phyloP scores from a whole-genome alignment of 2,329 filamentous ascomycete species.

The Penicillium polonicum region DNA sequence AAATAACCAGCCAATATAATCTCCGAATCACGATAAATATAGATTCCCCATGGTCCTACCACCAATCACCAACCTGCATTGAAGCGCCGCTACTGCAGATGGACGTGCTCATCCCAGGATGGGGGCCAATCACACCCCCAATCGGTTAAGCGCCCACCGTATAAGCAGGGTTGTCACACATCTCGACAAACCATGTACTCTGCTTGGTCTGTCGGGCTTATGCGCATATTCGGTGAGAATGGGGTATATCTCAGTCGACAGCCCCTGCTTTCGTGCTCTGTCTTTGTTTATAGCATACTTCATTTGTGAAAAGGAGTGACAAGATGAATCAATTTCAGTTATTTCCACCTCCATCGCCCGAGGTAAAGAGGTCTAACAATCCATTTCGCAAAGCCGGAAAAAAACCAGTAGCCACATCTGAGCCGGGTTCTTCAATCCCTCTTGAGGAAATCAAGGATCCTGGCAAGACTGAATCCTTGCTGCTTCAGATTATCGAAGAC shows the following conservation, averaged over 20 bases:
- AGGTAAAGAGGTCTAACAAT: conserved; percentile 32
- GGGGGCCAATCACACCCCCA: conserved; percentile 23
- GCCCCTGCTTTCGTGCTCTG: conserved; percentile 17
- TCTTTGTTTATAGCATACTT: conserved; percentile 6
- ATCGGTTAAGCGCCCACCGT: conserved; percentile 32
- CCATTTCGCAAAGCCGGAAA: conserved; percentile 34
- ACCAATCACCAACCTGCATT: conserved; percentile 16
- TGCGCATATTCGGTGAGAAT: conserved; percentile 5
- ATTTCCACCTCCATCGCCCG: conserved; percentile 39
- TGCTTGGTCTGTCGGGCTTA: conserved; percentile 1
- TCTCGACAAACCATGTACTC: conserved; percentile 3
- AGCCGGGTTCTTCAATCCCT: conserved; percentile 28
- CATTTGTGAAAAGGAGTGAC: neutral
- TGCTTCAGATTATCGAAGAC: conserved; percentile 41
- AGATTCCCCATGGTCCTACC: neutral
- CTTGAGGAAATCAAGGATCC: conserved; percentile 31
- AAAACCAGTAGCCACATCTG: conserved; percentile 23
- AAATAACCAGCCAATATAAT: conserved; percentile 4
- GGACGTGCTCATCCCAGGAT: conserved; percentile 16
- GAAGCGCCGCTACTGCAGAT: conserved; percentile 25
- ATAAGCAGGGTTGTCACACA: conserved; percentile 26
- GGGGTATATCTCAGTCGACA: conserved; percentile 25
- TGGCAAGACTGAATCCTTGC: conserved; percentile 36
- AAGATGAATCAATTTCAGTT: conserved; percentile 43
- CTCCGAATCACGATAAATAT: conserved; percentile 4